A percentile compares a stretch with the other conserved stretches of the same genome.
Evolutionary conservation across 805 yeast species (phyloP).

Genomic region (Clavispora asparagi): DNA sequence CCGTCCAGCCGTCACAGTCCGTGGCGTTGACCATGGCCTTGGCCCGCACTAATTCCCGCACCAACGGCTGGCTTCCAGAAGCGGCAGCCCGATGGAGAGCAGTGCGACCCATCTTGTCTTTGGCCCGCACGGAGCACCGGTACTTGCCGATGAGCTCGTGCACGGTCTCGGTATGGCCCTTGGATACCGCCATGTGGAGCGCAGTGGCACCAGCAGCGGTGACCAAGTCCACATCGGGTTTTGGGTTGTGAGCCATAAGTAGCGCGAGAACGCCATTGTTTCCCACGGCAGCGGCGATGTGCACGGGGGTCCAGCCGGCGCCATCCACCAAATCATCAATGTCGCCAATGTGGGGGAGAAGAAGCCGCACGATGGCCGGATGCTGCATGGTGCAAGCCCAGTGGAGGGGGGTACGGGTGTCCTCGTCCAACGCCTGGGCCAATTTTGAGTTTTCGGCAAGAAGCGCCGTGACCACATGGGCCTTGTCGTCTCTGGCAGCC

Average conservation of each 20-base stretch:
- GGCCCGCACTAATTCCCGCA: slow-evolving; percentile 46
- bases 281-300: slow-evolving; percentile 77
- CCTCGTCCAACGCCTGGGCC: slow-evolving; percentile 53
- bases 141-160: slow-evolving; percentile 46
- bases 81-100: slow-evolving; percentile 84
- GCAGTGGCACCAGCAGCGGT: slow-evolving; percentile 66
- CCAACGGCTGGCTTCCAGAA: slow-evolving; percentile 57
- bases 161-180: slow-evolving; percentile 53
- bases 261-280: slow-evolving; percentile 46
- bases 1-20: slow-evolving; percentile 76
- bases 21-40: slow-evolving; percentile 62
- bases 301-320: slow-evolving; percentile 86
- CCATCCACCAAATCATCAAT: slow-evolving; percentile 66
- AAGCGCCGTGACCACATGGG: slow-evolving; percentile 45
- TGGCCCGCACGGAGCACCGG: slow-evolving; percentile 57
- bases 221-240: slow-evolving; percentile 52
- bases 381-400: slow-evolving; percentile 79
- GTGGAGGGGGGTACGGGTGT: slow-evolving; percentile 75
- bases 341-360: slow-evolving; percentile 37
- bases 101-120: slow-evolving; percentile 61
- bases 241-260: slow-evolving; percentile 44
- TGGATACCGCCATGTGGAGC: slow-evolving; percentile 72
- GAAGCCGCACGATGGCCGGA: slow-evolving; percentile 44
- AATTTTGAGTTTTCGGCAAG: slow-evolving; percentile 46
- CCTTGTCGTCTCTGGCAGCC: slow-evolving; percentile 62